Conservation (phyloP, 2,329 filamentous ascomycete species). For the Clarireedia monteithiana region DNA sequence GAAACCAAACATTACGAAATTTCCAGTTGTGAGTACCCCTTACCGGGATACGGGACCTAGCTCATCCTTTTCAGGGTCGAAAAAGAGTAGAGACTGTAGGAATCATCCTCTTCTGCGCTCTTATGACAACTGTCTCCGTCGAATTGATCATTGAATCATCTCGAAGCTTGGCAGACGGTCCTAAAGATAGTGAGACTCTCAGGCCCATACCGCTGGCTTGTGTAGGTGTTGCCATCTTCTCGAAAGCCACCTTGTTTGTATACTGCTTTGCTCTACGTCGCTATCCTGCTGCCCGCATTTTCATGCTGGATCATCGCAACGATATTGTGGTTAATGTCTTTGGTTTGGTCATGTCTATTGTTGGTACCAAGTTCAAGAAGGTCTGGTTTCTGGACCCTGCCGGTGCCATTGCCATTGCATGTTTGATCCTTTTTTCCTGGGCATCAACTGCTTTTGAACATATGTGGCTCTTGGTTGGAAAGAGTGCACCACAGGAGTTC, state of each 20-base stretch:
- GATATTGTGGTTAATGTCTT: conserved; percentile 96
- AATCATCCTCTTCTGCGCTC: conserved; percentile 92
- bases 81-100: conserved; percentile 82
- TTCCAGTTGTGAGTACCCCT: conserved; percentile 3
- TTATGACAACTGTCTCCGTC: conserved; percentile 88
- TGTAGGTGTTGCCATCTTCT: conserved; percentile 64
- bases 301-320: conserved; percentile 97
- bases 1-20: conserved; percentile 36
- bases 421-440: conserved; percentile 75
- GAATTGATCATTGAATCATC: conserved; percentile 87
- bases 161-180: conserved; percentile 54
- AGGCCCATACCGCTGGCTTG: conserved; percentile 76
- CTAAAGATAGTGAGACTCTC: conserved; percentile 41
- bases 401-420: conserved; percentile 77
- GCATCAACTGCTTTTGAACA: conserved; percentile 77
- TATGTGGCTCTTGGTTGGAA: conserved; percentile 85
- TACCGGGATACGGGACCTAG: background rate
- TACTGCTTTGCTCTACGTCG: conserved; percentile 90
- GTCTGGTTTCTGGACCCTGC: conserved; percentile 90
- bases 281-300: conserved; percentile 83
- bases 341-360: conserved; percentile 84
- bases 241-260: conserved; percentile 75
- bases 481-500: conserved; percentile 75
- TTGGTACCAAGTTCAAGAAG: conserved; percentile 66
- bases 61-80: conserved; percentile 1